These are phyloP conservation scores for Colletotrichum paranaense DNA, from an alignment of 2,329 filamentous ascomycete species.

Conservation along the genomic window DNA sequence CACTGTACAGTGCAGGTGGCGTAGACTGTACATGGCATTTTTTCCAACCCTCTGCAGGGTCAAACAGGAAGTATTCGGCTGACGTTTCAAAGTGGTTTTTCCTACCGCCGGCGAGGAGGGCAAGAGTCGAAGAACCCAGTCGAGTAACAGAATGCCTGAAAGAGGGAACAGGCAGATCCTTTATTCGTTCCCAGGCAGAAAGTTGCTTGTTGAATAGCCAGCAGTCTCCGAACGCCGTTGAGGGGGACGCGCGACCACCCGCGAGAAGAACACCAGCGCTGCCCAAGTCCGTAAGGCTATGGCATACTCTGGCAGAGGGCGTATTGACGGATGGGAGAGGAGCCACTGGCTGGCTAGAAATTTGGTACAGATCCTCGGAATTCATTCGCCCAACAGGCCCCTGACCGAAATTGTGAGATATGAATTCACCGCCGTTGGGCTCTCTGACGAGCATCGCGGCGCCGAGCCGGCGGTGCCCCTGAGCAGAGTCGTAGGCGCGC, in stretches of 20 bases:
- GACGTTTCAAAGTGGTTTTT: constrained; percentile 59
- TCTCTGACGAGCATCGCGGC: constrained; percentile 58
- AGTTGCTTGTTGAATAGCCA: constrained; percentile 74
- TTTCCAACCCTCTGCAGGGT: constrained; percentile 59
- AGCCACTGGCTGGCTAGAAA: constrained; percentile 21
- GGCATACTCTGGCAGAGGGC: constrained; percentile 73
- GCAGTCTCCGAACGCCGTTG: constrained; percentile 75
- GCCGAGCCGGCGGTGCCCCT: constrained; percentile 70
- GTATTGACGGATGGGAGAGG: constrained; percentile 41
- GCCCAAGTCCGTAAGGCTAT: constrained; percentile 77
- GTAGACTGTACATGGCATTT: constrained; percentile 50
- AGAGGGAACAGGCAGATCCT: constrained; percentile 75
- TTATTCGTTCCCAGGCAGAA: constrained; percentile 70
- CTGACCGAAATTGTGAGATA: constrained; percentile 57
- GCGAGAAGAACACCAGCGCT: constrained; percentile 70
- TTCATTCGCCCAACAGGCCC: constrained; percentile 57
- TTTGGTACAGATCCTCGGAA: constrained; percentile 63
- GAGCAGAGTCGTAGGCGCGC: constrained; percentile 49
- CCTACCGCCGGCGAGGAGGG: constrained; percentile 73
- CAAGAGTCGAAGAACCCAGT: constrained; percentile 59
- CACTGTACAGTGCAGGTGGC: constrained; percentile 56
- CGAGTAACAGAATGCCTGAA: constrained; percentile 79
- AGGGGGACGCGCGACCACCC: constrained; percentile 84
- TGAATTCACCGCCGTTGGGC: constrained; percentile 54
- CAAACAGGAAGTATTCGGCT: constrained; percentile 65